Percentiles rank a stretch among this genome's conserved stretches.
phyloP scores from a whole-genome alignment of 2,329 filamentous ascomycete species.

The Polychaeton citri region DNA sequence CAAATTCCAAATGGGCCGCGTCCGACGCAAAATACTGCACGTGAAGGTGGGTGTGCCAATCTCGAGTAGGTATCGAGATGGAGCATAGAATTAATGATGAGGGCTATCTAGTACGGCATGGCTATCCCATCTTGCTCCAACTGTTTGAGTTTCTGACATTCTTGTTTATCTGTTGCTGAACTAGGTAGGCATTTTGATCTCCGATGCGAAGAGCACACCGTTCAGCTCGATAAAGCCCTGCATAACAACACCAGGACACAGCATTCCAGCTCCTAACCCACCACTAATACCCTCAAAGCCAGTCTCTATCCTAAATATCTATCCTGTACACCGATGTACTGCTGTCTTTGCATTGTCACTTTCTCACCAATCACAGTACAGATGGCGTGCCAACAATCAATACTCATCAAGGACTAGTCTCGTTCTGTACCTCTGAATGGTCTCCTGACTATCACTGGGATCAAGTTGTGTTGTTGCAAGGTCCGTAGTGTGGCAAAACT shows the following conservation, averaged over 20 bases:
- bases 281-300: not conserved
- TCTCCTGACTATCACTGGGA: not conserved
- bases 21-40: not conserved
- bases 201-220: not conserved
- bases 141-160: not conserved
- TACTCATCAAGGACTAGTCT: not conserved
- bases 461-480: not conserved
- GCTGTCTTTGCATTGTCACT: not conserved
- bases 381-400: not conserved
- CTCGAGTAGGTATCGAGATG: not conserved
- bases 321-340: not conserved
- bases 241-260: not conserved
- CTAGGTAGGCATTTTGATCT: not conserved
- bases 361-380: not conserved
- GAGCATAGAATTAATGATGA: not conserved
- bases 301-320: not conserved
- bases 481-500: not conserved
- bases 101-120: conserved; percentile 1
- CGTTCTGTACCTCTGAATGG: not conserved
- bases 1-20: not conserved
- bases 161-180: not conserved
- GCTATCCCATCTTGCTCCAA: not conserved
- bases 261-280: not conserved
- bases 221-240: not conserved
- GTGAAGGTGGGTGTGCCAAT: not conserved